phyloP scores from a whole-genome alignment of 225 moss, liverwort and hornwort genomes.

The Antitrichia curtipendula region DNA sequence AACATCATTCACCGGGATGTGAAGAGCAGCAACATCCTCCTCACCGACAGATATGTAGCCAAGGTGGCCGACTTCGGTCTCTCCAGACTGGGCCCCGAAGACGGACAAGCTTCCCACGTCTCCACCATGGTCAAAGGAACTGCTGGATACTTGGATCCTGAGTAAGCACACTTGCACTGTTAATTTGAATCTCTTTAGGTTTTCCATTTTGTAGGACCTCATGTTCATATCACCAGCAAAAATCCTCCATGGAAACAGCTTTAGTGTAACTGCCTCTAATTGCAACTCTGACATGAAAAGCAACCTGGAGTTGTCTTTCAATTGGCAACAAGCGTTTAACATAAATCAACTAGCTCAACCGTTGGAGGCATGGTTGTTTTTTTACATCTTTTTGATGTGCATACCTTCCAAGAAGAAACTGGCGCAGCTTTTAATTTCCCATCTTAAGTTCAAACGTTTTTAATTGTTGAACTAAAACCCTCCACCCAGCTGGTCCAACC shows the following conservation, averaged over 20 bases:
- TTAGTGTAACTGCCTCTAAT: neutral
- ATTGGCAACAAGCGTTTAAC: too few relatives aligned
- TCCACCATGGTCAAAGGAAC: conserved; percentile 54
- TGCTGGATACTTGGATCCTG: conserved; percentile 56
- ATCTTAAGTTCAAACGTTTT: neutral
- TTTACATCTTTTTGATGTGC: neutral
- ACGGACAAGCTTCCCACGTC: conserved; percentile 21
- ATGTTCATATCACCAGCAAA: too few relatives aligned
- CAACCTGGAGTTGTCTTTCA: neutral
- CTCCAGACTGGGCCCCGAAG: conserved; percentile 25
- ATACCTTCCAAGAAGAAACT: too few relatives aligned
- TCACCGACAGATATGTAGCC: conserved; percentile 30
- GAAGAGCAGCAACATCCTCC: conserved; percentile 65
- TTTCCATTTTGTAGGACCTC: neutral
- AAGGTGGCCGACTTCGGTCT: conserved; percentile 64
- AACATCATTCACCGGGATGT: conserved; percentile 54
- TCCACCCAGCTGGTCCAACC: neutral
- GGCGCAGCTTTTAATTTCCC: neutral
- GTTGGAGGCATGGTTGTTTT: too few relatives aligned
- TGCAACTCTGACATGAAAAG: too few relatives aligned
- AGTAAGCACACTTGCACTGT: conserved; percentile 8
- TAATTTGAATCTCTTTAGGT: neutral
- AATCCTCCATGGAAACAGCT: neutral
- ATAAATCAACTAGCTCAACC: too few relatives aligned
- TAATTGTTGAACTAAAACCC: too few relatives aligned